Base-by-base conservation (phyloP, 2,329 filamentous ascomycete species). In the Allantophomopsis cytisporea region DNA sequence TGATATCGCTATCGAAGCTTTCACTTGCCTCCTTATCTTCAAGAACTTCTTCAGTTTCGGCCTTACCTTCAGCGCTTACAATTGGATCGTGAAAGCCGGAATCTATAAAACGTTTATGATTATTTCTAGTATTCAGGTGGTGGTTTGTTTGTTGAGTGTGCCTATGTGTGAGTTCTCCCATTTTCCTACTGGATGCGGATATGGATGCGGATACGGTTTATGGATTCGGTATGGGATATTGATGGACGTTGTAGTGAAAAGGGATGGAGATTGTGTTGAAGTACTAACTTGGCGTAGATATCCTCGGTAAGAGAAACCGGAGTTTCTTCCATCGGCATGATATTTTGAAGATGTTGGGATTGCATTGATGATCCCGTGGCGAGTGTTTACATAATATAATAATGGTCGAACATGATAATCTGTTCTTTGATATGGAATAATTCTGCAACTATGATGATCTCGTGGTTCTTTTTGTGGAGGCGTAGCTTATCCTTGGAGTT, bases 11-110 rank as follows among this genome's bases (percentile, higher is more conserved):
- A 75, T 94, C 36, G 88, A 95, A 60, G 83, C 79, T 6, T 94
- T 94, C 57, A 94, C 87, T 0, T 84, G 85, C 60, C 73, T 91
- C 56, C 72, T 94, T 47, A 79, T 94, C 39, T 94, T 95, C 68
- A 95, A 95, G 62, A 94, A 95, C 60, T 72, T 95, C 45, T 94
- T 95, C 63, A 83, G 80, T 45, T 95, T 93, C 51, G 75, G 77
- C 6, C 64, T 95, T 41, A 94, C 88, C 0, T 93, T 80, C 56
- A 81, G 75, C 48, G 86, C 85, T 1, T 94, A 85, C 51, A 68
- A 87, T 41, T 95, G 89, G 88, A 68, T 94, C 18, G 68, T 81
- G 8, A 47, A 62, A 1, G 75, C 75, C 2, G 73, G 79, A n/a
- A 72, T 76, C 43, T 67, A 70, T 36, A 57, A 59, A 5, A 65